phyloP scores from a whole-genome alignment of 805 yeast genomes.

The Nakazawaea ernobii region DNA sequence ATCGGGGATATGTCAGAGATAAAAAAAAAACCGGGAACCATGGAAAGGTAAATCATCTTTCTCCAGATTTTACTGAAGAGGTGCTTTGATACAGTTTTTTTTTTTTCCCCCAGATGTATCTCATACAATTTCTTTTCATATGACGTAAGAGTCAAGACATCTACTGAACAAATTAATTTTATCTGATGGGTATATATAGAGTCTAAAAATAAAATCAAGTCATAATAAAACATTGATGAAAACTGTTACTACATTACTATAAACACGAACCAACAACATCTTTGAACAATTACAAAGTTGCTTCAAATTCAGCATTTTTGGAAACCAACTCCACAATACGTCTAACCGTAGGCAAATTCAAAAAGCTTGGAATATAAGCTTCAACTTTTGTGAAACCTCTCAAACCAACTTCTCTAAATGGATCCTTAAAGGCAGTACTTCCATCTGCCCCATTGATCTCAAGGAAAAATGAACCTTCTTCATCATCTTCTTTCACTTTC shows the following conservation, averaged over 20 bases:
- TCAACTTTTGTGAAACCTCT: conserved; percentile 78
- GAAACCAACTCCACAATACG: conserved; percentile 86
- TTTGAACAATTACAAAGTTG: conserved; percentile 1
- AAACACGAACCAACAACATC: background rate
- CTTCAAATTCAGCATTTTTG: conserved; percentile 47
- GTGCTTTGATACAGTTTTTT: no score
- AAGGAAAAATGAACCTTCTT: conserved; percentile 56
- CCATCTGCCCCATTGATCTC: conserved; percentile 66
- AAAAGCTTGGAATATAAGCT: conserved; percentile 93
- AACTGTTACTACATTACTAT: no score
- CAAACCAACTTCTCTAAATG: conserved; percentile 67
- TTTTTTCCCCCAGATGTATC: no score
- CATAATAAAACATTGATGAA: background rate
- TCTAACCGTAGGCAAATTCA: conserved; percentile 83
- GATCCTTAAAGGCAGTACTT: conserved; percentile 63
- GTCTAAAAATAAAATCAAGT: no score
- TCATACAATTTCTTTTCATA: no score
- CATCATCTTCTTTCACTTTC: conserved; percentile 55
- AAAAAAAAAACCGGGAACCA: no score
- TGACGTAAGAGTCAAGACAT: no score
- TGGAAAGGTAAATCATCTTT: no score
- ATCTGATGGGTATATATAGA: no score
- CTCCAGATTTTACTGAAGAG: background rate
- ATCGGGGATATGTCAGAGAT: no score
- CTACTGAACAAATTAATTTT: no score